Percentiles rank a stretch among this genome's conserved stretches.
phyloP scores from a whole-genome alignment of 805 yeast species.

The Candida tibetensis region DNA sequence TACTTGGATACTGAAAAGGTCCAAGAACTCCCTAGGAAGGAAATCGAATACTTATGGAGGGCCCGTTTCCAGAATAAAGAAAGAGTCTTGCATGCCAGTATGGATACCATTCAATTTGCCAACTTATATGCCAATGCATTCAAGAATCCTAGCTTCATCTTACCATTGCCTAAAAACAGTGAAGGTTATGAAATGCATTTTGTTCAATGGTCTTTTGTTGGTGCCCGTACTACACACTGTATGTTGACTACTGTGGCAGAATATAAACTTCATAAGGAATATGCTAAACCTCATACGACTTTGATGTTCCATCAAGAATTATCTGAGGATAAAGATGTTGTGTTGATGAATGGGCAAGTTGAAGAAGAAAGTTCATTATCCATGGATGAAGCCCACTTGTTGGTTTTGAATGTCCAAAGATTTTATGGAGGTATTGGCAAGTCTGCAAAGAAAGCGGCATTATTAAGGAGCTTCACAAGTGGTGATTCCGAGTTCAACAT shows the following conservation, averaged over 20 bases:
- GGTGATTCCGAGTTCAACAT: conserved; percentile 68
- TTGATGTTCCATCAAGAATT: conserved; percentile 83
- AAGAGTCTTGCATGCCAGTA: conserved; percentile 60
- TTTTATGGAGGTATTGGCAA: conserved; percentile 69
- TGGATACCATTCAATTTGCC: conserved; percentile 58
- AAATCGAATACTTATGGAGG: conserved; percentile 83
- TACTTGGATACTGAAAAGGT: conserved; percentile 71
- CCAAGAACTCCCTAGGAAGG: conserved; percentile 50
- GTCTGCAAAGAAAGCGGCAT: conserved; percentile 48
- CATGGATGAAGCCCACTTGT: conserved; percentile 71
- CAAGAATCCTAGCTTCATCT: conserved; percentile 76
- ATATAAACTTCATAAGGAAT: conserved; percentile 85
- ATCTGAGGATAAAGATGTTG: conserved; percentile 53
- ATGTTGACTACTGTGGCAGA: conserved; percentile 90
- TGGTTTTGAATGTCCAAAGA: conserved; percentile 73
- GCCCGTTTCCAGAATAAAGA: conserved; percentile 71
- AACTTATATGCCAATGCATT: conserved; percentile 63
- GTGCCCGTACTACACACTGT: conserved; percentile 80
- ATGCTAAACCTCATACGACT: conserved; percentile 93
- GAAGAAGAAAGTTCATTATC: conserved; percentile 69
- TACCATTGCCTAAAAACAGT: conserved; percentile 74
- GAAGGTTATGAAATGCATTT: conserved; percentile 78
- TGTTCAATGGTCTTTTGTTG: conserved; percentile 91
- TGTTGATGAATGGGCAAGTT: conserved; percentile 82
- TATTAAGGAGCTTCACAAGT: conserved; percentile 65